Base-by-base conservation (phyloP, 2,329 filamentous ascomycete genomes). In the Aspergillus sp. region DNA sequence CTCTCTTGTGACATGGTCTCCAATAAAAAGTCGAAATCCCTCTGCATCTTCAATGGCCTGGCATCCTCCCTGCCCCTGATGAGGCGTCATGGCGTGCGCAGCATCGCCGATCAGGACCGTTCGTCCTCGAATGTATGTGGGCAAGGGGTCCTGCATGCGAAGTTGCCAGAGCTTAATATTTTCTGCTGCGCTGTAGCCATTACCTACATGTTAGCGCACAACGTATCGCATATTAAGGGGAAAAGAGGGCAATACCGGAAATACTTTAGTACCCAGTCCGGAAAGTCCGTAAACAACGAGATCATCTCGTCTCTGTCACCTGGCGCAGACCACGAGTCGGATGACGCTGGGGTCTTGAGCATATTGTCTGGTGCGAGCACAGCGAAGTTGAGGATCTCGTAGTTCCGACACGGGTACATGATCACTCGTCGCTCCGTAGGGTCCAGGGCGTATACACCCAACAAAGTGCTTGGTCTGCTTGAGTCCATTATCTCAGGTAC, bases 61-160 rank as follows among this genome's bases (percentile, higher is more conserved):
- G 25, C 32, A 62, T 3, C 59, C 52, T 13, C 59, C 62, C 50
- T 65, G 56, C 38, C 62, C 65, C 57, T 68, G 66, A 53, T 68
- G 66, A 11, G 67, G 66, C 10, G 62, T 61, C 66, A 69, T 66
- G 8, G 67, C 63, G 55, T 69, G 67, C 6, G 67, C 67, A 25
- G 67, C 67, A 38, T 69, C 67, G 10, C 67, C 67, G 13, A 69
- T 27, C 10, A 69, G 57, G 15, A 67, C 60, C 5, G 57, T 61
- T 32, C 64, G 58, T 32, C 67, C 67, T 10, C 54, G 51, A 7
- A 62, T 68, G 48, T 66, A 68, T 1, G 53, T 62, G 5, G 62
- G 62, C 11, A 64, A 39, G 2, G 62, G 62, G 19, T 55, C 54
- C 27, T 60, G 58, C 30, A 57, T 49, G 15, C 58, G 60, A 21